Evolutionary conservation across 192 early-diverging fungal species (phyloP).

Genomic region (Chytriomyces hyalinus): DNA sequence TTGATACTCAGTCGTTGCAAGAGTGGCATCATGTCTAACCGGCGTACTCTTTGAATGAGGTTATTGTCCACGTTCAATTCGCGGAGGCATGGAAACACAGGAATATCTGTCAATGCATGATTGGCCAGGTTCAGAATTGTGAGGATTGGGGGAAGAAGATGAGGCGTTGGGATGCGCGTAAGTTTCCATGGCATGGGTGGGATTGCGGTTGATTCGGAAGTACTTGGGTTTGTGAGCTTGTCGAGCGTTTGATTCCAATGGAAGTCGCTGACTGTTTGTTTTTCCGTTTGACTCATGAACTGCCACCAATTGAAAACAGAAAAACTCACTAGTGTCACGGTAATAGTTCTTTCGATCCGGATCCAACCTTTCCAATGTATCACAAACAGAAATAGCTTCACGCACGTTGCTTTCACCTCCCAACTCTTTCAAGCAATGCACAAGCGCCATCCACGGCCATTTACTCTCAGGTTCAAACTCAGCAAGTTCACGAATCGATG

Average conservation of each 20-base stretch:
- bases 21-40: conserved; percentile 2
- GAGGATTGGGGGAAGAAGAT: background rate
- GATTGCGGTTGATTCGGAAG: background rate
- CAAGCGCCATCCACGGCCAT: conserved; percentile 69
- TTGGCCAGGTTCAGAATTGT: background rate
- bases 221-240: background rate
- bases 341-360: conserved; percentile 60
- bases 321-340: conserved; percentile 20
- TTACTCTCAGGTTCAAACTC: conserved; percentile 84
- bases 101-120: background rate
- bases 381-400: conserved; percentile 38
- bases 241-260: background rate
- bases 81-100: conserved; percentile 4
- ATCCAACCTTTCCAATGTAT: conserved; percentile 63
- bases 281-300: background rate
- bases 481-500: conserved; percentile 66
- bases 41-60: background rate
- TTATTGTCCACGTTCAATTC: conserved; percentile 6
- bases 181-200: background rate
- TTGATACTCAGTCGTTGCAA: background rate
- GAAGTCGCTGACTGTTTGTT: conserved; percentile 6
- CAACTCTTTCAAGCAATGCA: conserved; percentile 59
- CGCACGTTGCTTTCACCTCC: conserved; percentile 49
- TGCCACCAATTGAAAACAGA: background rate
- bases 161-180: conserved; percentile 2